Base-by-base conservation (phyloP, 2,329 filamentous ascomycete species). In the Leptographium wingfieldii region DNA sequence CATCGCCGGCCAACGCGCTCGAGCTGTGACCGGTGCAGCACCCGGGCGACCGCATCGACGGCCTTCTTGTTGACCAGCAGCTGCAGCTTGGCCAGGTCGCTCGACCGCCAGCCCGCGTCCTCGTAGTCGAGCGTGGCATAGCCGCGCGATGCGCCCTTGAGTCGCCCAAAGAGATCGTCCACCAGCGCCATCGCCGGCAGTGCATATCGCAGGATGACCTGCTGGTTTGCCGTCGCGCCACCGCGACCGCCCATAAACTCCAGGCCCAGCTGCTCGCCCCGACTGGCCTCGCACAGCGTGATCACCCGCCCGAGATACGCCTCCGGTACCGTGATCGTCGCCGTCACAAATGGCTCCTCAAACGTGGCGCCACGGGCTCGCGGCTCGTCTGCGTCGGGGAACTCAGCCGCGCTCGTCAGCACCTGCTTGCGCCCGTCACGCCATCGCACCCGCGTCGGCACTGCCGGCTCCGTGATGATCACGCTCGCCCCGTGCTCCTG, bases 81-180 rank as follows among this genome's bases (percentile, higher is more conserved):
- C 71, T 96, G 91, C 43, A 99, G 79, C 73, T 96, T 97, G 63
- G 90, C 84, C 49, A 99, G 84, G 63, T 85, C 84, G 68, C 87
- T 90, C 62, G 82, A 75, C 27, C 87, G 84, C 82, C 91, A 99
- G 0, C 89, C 92, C 0, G 91, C 87, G 67, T 99, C 94, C 74
- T 99, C 94, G 70, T 99, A 99, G 72, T 99, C 94, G 5, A 99
- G 81, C 43, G 88, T 94, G 0, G 94, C 94, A 67, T 99, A 99
- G 12, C 94, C 94, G 71, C 74, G 77, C 59, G 92, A 96, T 0
- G 84, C 82, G 46, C 91, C 90, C 72, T 99, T 99, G 58, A 99
- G 79, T 73, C 95, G 96, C 58, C 94, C 94, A 71, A 99, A 99
- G 69, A 99, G 87, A 72, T 99, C 94, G 67, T 97, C 94, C 0